Evolutionary conservation across 768 basidiomycete species (phyloP).

Genomic region (Phlegmacium glaucopus): DNA sequence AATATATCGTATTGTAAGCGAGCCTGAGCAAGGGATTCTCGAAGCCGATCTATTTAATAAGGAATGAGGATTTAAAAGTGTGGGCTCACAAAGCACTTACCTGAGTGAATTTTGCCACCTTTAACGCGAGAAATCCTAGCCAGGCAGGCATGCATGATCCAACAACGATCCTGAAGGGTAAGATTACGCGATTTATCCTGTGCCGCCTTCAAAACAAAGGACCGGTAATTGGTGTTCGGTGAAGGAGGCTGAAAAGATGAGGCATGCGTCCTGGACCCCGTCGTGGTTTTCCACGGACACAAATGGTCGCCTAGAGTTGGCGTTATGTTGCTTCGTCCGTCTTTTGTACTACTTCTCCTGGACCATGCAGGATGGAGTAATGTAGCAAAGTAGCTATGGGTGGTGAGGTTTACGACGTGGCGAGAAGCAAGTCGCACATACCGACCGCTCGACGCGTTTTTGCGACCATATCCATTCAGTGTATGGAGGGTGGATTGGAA

Average conservation of each 20-base stretch:
- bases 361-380: not conserved
- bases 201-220: too few relatives aligned
- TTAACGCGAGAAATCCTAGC: not conserved
- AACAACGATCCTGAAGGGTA: constrained; percentile 48
- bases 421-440: constrained; percentile 4
- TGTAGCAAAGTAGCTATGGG: not conserved
- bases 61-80: not conserved
- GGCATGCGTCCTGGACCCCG: too few relatives aligned
- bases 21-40: not conserved
- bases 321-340: too few relatives aligned
- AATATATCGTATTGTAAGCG: constrained; percentile 2
- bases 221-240: too few relatives aligned
- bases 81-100: not conserved
- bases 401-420: not conserved
- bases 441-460: constrained; percentile 18
- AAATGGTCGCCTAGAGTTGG: too few relatives aligned
- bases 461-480: constrained; percentile 31
- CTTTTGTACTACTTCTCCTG: too few relatives aligned
- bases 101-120: not conserved
- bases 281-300: too few relatives aligned
- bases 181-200: too few relatives aligned
- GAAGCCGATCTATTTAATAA: not conserved
- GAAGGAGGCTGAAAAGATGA: too few relatives aligned
- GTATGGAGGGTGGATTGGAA: constrained; percentile 49
- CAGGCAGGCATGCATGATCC: constrained; percentile 46